Conservation (phyloP, 306 rosid species). For the Malus domestica region ASM211411v1 NC_041799.1:10469501-10470000, state of each 20-base stretch:
- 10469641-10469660: slow-evolving; percentile 6
- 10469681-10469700: slow-evolving; percentile 13
- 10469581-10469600: background rate
- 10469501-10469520: background rate
- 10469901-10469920: slow-evolving; percentile 34
- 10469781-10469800: slow-evolving; percentile 42
- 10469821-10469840: slow-evolving; percentile 46
- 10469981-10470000: slow-evolving; percentile 77
- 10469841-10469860: slow-evolving; percentile 46
- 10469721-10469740: slow-evolving; percentile 80
- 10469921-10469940: slow-evolving; percentile 50
- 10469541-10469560: background rate
- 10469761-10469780: slow-evolving; percentile 31
- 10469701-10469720: slow-evolving; percentile 65
- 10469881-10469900: slow-evolving; percentile 80
- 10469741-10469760: slow-evolving; percentile 43
- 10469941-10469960: slow-evolving; percentile 58
- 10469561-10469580: background rate
- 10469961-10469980: slow-evolving; percentile 72
- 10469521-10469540: background rate
- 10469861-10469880: slow-evolving; percentile 55
- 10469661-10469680: slow-evolving; percentile 22
- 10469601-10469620: background rate
- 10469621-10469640: background rate
- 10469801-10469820: slow-evolving; percentile 42